phyloP scores from a whole-genome alignment of 2,329 filamentous ascomycete genomes.

The Escovopsis sp. region DNA sequence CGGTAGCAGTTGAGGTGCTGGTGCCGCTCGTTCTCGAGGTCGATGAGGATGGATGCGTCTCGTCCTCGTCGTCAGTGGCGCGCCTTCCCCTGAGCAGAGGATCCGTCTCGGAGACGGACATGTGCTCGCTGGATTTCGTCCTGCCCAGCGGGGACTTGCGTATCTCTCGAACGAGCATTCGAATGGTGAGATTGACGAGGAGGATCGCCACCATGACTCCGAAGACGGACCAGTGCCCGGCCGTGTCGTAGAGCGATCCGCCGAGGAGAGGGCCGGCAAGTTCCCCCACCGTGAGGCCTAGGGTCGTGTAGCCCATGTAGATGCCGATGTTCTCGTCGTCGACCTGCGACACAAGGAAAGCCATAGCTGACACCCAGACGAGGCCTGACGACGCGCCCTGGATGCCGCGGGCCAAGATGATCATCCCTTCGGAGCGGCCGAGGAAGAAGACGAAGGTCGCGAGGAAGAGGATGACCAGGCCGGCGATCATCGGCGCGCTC shows the following conservation, averaged over 20 bases:
- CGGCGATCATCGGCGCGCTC: slow-evolving; percentile 4
- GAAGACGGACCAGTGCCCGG: slow-evolving; percentile 4
- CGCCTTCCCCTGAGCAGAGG: not conserved
- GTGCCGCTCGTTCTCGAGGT: not conserved
- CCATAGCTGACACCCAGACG: slow-evolving; percentile 4
- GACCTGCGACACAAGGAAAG: slow-evolving; percentile 4
- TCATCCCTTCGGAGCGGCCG: slow-evolving; percentile 1
- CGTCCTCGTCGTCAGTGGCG: too few relatives aligned
- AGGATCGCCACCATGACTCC: slow-evolving; percentile 2
- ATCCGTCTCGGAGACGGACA: not conserved
- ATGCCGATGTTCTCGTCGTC: slow-evolving; percentile 3
- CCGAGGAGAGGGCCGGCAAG: slow-evolving; percentile 3
- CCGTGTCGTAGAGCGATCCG: slow-evolving; percentile 3
- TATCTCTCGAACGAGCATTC: slow-evolving; percentile 1
- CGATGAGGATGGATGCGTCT: not conserved
- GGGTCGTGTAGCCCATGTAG: slow-evolving; percentile 4
- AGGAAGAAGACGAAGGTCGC: slow-evolving; percentile 5
- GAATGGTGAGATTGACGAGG: slow-evolving; percentile 1
- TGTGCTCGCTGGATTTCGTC: not conserved
- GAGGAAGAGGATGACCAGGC: slow-evolving; percentile 3
- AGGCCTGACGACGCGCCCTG: slow-evolving; percentile 5
- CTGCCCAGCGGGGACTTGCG: not conserved
- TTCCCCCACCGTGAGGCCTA: slow-evolving; percentile 4
- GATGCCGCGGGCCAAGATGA: slow-evolving; percentile 3
- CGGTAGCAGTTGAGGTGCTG: not conserved